These are phyloP conservation scores for Dictyostelium purpureum DNA, from an alignment of 78 protist species.

Conservation along the genomic window DNA sequence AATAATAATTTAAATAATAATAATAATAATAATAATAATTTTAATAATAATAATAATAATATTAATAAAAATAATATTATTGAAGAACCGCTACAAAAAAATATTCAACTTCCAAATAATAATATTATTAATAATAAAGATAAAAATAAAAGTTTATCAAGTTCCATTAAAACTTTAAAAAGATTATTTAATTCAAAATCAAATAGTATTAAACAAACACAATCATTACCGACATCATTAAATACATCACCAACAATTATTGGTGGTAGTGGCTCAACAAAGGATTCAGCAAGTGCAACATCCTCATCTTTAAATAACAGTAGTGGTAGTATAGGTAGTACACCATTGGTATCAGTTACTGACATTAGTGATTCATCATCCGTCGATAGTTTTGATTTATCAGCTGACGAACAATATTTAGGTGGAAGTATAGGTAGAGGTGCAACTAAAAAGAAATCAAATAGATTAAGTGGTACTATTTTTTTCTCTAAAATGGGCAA, in stretches of 20 bases:
- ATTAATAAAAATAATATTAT: neutral
- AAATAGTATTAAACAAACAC: neutral
- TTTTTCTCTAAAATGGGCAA: no score
- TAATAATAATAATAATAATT: neutral
- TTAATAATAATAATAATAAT: neutral
- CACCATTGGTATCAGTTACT: no score
- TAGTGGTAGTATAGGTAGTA: neutral
- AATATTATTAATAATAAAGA: neutral
- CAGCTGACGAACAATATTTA: no score
- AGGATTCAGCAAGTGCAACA: neutral
- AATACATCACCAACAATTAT: slow-evolving; percentile 1
- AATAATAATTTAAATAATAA: neutral
- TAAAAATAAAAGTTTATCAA: neutral
- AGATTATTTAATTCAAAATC: neutral
- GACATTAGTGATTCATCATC: no score
- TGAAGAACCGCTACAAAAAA: neutral
- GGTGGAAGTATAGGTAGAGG: no score
- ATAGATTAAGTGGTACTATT: no score
- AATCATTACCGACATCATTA: slow-evolving; percentile 5
- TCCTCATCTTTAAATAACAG: neutral
- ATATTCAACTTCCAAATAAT: neutral
- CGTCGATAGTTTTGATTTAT: no score
- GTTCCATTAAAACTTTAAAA: neutral
- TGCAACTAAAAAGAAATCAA: no score
- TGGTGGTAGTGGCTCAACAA: no score